phyloP scores from a whole-genome alignment of 1,284 basidiomycete genomes.

The Puccinia horiana region DNA sequence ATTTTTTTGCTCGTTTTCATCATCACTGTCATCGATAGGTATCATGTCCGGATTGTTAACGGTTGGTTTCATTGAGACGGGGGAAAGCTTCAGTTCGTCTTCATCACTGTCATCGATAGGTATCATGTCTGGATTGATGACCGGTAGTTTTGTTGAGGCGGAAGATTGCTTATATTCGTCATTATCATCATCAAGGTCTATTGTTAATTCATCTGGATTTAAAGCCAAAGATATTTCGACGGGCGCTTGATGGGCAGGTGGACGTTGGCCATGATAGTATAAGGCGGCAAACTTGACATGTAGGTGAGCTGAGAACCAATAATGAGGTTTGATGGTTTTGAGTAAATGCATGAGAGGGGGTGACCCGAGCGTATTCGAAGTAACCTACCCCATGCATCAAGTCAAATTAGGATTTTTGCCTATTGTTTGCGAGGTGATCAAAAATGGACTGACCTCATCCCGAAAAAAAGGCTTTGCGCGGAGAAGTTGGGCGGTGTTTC shows the following conservation, averaged over 20 bases:
- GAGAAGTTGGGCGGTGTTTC: conserved; percentile 70
- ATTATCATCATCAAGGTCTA: conserved; percentile 64
- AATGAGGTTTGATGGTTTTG: conserved; percentile 72
- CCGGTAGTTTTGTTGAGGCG: neutral
- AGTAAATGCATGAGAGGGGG: conserved; percentile 83
- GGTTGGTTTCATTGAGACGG: neutral
- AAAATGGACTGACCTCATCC: conserved; percentile 63
- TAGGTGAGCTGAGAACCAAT: conserved; percentile 95
- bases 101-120: conserved; percentile 45
- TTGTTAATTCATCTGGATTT: conserved; percentile 68
- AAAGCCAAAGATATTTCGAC: conserved; percentile 50
- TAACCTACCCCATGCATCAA: conserved; percentile 59
- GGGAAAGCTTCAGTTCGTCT: neutral
- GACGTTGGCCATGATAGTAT: conserved; percentile 62
- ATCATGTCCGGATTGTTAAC: conserved; percentile 52
- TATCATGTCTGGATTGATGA: conserved; percentile 52
- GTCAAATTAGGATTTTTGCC: neutral
- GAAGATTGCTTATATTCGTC: neutral
- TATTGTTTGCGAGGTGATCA: neutral
- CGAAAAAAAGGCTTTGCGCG: conserved; percentile 79
- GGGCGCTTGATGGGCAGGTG: neutral
- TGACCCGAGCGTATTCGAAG: conserved; percentile 75
- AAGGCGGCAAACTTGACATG: conserved; percentile 80
- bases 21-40: conserved; percentile 33
- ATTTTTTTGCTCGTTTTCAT: conserved; percentile 7